Evolutionary conservation across 2,329 filamentous ascomycete species (phyloP).

Genomic region (Mariannaea sp.): DNA sequence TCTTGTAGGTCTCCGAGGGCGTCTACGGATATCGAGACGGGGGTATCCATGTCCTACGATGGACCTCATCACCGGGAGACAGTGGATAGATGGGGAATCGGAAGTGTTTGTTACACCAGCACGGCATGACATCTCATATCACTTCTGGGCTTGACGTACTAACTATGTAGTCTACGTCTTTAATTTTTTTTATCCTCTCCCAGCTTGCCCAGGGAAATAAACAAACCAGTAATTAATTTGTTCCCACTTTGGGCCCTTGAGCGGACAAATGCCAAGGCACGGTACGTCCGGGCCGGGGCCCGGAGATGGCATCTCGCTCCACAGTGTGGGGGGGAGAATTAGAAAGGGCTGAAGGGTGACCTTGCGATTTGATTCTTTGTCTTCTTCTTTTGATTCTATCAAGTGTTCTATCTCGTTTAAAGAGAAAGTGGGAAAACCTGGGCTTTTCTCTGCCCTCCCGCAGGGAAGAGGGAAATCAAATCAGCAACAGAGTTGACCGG

Average conservation of each 20-base stretch:
- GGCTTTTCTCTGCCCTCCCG: neutral
- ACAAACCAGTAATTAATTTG: neutral
- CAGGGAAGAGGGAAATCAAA: constrained; percentile 4
- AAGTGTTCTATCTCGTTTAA: no score
- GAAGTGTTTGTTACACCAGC: neutral
- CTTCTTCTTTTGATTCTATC: no score
- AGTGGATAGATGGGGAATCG: neutral
- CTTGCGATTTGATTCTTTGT: neutral
- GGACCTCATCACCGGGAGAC: neutral
- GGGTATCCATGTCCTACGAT: neutral
- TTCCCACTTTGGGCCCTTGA: constrained; percentile 12
- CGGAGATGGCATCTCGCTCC: constrained; percentile 14
- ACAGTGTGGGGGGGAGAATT: constrained; percentile 8
- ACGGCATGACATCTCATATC: neutral
- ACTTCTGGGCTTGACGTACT: no score
- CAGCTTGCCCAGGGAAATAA: no score
- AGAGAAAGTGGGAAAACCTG: constrained; percentile 12
- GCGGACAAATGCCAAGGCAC: constrained; percentile 14
- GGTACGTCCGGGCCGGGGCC: constrained; percentile 14
- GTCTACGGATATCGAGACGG: neutral
- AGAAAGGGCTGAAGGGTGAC: neutral
- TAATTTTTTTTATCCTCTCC: no score
- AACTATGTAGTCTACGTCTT: no score
- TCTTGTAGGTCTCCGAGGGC: neutral
- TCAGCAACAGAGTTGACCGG: constrained; percentile 7